Percentiles rank a stretch among this genome's conserved stretches.
phyloP scores from a whole-genome alignment of 345 rosid genomes.

The Schrenkiella parvula region DNA sequence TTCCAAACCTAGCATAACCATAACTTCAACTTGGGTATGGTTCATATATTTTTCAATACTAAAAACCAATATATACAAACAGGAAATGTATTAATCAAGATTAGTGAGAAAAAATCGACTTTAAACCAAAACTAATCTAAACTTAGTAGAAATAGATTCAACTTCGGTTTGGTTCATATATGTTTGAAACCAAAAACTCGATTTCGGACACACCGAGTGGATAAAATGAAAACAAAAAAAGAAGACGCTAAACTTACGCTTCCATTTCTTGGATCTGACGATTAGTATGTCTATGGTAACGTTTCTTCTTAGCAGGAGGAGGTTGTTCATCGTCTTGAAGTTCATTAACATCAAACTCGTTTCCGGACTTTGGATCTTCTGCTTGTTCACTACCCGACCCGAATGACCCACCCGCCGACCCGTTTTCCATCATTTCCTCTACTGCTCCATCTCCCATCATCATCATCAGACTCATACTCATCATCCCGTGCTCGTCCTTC shows the following conservation, averaged over 20 bases:
- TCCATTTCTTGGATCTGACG: conserved; percentile 98
- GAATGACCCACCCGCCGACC: conserved; percentile 80
- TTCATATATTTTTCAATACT: neutral
- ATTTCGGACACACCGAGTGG: neutral
- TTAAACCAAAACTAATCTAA: neutral
- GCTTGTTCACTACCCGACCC: conserved; percentile 84
- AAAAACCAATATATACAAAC: too few relatives aligned
- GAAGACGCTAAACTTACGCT: conserved; percentile 49
- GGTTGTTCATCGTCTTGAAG: conserved; percentile 41
- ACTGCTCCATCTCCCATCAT: conserved; percentile 42
- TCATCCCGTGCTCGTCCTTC: conserved; percentile 69
- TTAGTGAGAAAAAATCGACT: neutral
- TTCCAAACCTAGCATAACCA: neutral
- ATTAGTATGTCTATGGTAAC: conserved; percentile 86
- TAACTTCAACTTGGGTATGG: neutral
- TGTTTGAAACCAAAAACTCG: neutral
- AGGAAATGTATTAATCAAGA: neutral
- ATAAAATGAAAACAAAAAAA: neutral
- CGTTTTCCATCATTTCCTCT: conserved; percentile 75
- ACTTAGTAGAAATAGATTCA: neutral
- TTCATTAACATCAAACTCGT: conserved; percentile 39
- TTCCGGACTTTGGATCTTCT: conserved; percentile 58
- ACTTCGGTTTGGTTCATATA: neutral
- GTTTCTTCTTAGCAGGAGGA: conserved; percentile 67
- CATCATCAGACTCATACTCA: conserved; percentile 52